Base-by-base conservation (phyloP, 2,329 filamentous ascomycete genomes). In the Trichoderma sp. region DNA sequence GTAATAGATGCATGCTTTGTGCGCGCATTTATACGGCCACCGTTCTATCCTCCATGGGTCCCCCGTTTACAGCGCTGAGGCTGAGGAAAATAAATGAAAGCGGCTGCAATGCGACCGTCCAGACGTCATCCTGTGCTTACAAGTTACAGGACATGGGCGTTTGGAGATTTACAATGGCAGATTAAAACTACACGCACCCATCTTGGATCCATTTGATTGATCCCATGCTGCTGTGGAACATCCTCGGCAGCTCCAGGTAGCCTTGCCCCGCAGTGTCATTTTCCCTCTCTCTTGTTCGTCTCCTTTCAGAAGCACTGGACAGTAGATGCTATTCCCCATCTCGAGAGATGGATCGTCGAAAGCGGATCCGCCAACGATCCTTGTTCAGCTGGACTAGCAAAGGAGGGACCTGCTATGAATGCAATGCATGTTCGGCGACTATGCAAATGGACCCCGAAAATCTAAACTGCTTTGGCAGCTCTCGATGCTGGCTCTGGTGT, bases 391-490 rank as follows among this genome's bases (percentile, higher is more conserved):
- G 49, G 52, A 18, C 52, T 49, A 49, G 52, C 61, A 56, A 55
- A 34, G 46, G 51, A 18, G 39, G 56, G 61, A 24, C 61, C 1
- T 28, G 21, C 26, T 58, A n/a, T n/a, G n/a, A 28, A 30, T 34
- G 21, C 34, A 43, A 28, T 18, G 24, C 21, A 8, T 56, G 54
- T 58, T 66, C 63, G 63, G 63, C 63, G 63, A 66, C 28, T 58
- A 28, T 24, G 63, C 10, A 39, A 65, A 58, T 66, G 63, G 54
- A 66, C 52, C 63, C 63, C 63, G 63, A 66, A 66, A 46, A 65
- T 65, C 61, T 55, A 64, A 13, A 11, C 51, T 56, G 26, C 52
- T 39, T 65, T 65, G 49, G 32, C 32, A 21, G 3, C 7, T 18
- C 2, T 8, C 39, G 39, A 43, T 43, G 39, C 39, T 43, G 39